Evolutionary conservation across 1,284 basidiomycete genomes (phyloP), one percentile per base, ranked within the genome.

Genomic region (Ustilago tritici): DNA sequence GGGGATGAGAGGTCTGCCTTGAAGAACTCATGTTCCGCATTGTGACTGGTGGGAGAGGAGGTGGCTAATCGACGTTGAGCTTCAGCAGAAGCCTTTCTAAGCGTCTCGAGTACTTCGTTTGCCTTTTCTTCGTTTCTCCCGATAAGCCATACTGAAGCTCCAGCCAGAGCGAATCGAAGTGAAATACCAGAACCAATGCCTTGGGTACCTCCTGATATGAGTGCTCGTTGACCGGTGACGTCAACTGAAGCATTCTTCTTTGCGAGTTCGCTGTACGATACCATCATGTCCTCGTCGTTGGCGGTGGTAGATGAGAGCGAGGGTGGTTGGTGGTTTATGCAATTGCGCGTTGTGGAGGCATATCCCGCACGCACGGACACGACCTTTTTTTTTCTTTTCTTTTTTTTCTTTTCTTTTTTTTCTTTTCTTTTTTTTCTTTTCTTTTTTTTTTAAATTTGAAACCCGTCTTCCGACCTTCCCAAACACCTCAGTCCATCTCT

Each of bases 141-240:
- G n/a, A 87, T 72, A 61, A 87, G 70, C 78, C 79, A 86, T n/a
- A 87, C 84, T 8, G 75, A 76, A 0, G 85, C 83, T 23, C 86
- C 86, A 0, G 85, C 83, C 14, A 79, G 72, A 2, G 82, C 82
- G 50, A 82, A 83, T 0, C 82, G 78, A 3, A 82, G 70, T 0
- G 82, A 81, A n/a, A 83, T 77, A 10, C 81, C 78, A 1, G 77
- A 80, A 10, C 82, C 82, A 38, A 83, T 82, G 28, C 82, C 82
- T 52, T 83, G 82, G 0, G 82, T 82, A n/a, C 79, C 82, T 6
- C 82, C 82, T 0, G 76, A 40, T 36, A 83, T 65, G 28, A 83
- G 56, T 6, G 80, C 81, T 5, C 71, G 65, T 35, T 79, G 74
- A 10, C 62, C 65, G 1, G 71, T 28, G 10, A 63, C 52, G 23